Conservation (phyloP, 2,329 filamentous ascomycete genomes). For the Nigrospora oryzae region DNA sequence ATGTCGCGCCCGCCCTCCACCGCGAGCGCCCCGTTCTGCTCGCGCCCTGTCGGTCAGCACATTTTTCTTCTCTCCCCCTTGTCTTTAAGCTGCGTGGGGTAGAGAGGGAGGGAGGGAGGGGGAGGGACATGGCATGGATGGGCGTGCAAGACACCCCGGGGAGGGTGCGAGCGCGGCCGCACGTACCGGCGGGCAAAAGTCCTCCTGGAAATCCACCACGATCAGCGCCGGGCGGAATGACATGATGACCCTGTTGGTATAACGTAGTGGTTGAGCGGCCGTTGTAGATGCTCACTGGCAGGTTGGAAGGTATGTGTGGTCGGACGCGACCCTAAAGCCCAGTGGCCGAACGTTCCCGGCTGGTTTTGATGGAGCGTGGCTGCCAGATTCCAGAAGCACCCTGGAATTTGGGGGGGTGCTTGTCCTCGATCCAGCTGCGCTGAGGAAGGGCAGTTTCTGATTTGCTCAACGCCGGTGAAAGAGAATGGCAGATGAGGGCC, state of each 20-base stretch:
- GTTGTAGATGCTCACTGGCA: background rate
- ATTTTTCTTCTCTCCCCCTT: too few relatives aligned
- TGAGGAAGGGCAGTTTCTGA: too few relatives aligned
- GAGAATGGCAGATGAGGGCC: too few relatives aligned
- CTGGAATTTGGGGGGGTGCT: too few relatives aligned
- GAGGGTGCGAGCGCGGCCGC: background rate
- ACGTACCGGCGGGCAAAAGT: constrained; percentile 85
- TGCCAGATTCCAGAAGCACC: background rate
- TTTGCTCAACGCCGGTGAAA: too few relatives aligned
- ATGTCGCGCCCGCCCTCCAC: constrained; percentile 68
- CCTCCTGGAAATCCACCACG: constrained; percentile 85
- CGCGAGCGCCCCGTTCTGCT: constrained; percentile 73
- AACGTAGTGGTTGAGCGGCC: too few relatives aligned
- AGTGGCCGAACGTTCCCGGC: background rate
- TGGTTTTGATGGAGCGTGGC: background rate
- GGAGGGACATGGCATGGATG: too few relatives aligned
- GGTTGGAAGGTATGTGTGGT: background rate
- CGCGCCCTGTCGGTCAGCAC: too few relatives aligned
- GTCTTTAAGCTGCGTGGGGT: too few relatives aligned
- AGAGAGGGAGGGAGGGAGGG: background rate
- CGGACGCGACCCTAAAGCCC: background rate
- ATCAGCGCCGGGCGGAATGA: constrained; percentile 41
- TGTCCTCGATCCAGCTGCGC: too few relatives aligned
- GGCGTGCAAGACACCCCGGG: too few relatives aligned
- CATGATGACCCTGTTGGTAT: background rate